A percentile compares a stretch with the other conserved stretches of the same genome.
phyloP scores from a whole-genome alignment of 1,139 yeast genomes.

The Ashbya aceris region DNA sequence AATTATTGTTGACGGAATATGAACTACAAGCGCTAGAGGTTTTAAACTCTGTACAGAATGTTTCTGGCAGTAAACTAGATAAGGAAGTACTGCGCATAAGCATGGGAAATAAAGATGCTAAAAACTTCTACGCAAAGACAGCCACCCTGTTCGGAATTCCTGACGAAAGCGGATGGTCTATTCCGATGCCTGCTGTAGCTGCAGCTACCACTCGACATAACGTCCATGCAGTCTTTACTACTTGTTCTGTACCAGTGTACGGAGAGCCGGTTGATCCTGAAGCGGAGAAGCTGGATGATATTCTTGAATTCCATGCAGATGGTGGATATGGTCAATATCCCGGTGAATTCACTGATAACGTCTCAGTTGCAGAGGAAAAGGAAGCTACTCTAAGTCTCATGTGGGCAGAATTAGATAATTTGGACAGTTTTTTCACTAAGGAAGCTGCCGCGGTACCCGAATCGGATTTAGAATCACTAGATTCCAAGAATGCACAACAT shows the following conservation, averaged over 20 bases:
- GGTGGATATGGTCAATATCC: conserved; percentile 27
- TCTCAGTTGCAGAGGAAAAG: conserved; percentile 45
- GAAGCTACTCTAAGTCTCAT: conserved; percentile 76
- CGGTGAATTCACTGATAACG: conserved; percentile 30
- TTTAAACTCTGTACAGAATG: conserved; percentile 71
- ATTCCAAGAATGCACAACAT: conserved; percentile 26
- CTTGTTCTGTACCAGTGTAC: conserved; percentile 41
- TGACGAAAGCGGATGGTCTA: conserved; percentile 96
- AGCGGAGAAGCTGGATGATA: conserved; percentile 46
- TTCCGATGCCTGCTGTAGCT: conserved; percentile 88
- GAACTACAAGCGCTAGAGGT: conserved; percentile 87
- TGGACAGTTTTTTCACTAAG: conserved; percentile 85
- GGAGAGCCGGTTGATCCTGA: conserved; percentile 22
- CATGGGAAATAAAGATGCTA: conserved; percentile 69
- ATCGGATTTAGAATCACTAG: conserved; percentile 8
- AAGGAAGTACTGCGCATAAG: conserved; percentile 87
- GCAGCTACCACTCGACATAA: conserved; percentile 84
- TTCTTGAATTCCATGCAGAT: conserved; percentile 60
- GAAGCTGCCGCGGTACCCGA: conserved; percentile 39
- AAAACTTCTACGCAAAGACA: conserved; percentile 75
- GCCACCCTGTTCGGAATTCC: conserved; percentile 93
- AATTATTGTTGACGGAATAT: conserved; percentile 74
- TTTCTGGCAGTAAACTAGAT: conserved; percentile 87
- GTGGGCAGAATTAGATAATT: conserved; percentile 93
- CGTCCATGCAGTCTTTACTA: conserved; percentile 89